A percentile compares a stretch with the other conserved stretches of the same genome.
Evolutionary conservation across 345 rosid species (phyloP).

Genomic region (Hibiscus trionum): DNA sequence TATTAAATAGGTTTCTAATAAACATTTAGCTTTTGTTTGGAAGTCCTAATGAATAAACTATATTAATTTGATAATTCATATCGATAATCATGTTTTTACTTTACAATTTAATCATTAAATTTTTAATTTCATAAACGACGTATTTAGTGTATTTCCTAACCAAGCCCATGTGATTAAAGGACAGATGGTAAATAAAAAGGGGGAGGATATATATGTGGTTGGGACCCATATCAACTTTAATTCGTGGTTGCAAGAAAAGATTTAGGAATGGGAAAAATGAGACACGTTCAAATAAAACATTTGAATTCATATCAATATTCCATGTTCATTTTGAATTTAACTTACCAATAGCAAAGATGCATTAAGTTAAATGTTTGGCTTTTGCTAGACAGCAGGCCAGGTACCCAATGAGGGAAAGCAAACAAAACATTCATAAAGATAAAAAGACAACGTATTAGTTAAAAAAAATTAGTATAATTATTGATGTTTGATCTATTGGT

Average conservation of each 20-base stretch:
- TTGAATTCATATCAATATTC: not conserved
- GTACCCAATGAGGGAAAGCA: not conserved
- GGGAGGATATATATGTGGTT: not conserved
- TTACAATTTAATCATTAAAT: not conserved
- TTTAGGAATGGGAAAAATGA: too few species aligned
- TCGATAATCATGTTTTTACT: not conserved
- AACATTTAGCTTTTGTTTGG: not conserved
- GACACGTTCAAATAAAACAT: too few species aligned
- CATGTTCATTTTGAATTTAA: not conserved
- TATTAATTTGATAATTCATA: too few species aligned
- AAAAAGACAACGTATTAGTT: not conserved
- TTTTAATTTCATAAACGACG: not conserved
- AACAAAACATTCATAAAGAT: not conserved
- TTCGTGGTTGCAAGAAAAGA: not conserved
- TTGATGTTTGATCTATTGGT: too few species aligned
- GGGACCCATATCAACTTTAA: constrained; percentile 3
- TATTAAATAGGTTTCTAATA: not conserved
- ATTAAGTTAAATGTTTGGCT: not conserved
- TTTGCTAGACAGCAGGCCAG: not conserved
- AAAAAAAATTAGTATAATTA: too few species aligned
- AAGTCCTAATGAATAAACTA: not conserved
- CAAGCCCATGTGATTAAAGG: constrained; percentile 1
- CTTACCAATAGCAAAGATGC: too few species aligned
- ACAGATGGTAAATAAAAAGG: not conserved
- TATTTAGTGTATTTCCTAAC: not conserved